A percentile compares a stretch with the other conserved stretches of the same genome.
Evolutionary conservation across 306 rosid genomes (phyloP).

Genomic region (Carpinus viminea): DNA sequence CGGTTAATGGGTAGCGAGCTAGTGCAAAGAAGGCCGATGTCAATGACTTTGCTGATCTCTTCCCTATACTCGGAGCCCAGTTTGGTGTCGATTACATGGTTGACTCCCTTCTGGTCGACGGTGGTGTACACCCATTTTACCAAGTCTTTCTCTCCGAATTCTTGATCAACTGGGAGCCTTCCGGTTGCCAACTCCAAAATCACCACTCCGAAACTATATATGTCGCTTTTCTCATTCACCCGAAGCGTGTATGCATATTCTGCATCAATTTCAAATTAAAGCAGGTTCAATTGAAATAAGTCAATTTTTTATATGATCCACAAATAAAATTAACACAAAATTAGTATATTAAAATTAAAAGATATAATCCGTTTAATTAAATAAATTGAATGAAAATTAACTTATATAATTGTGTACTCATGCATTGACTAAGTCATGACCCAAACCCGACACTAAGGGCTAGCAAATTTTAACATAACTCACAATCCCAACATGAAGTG

Average conservation of each 20-base stretch:
- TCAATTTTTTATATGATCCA: no score
- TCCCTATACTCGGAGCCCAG: constrained; percentile 44
- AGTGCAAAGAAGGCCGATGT: constrained; percentile 59
- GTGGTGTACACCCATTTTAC: constrained; percentile 62
- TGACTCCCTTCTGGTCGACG: constrained; percentile 46
- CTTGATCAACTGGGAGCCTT: constrained; percentile 57
- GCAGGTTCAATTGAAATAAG: neutral
- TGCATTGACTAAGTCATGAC: no score
- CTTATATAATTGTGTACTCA: no score
- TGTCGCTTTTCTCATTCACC: constrained; percentile 85
- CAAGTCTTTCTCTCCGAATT: constrained; percentile 58
- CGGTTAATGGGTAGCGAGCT: constrained; percentile 59
- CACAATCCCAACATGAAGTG: no score
- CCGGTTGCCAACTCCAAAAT: constrained; percentile 80
- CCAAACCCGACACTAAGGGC: no score
- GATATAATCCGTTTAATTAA: no score
- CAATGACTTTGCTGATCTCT: constrained; percentile 54
- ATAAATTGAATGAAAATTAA: no score
- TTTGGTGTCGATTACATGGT: constrained; percentile 52
- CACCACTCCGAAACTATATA: constrained; percentile 79
- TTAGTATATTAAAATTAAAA: no score
- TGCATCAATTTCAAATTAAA: constrained; percentile 34
- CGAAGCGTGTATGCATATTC: constrained; percentile 77
- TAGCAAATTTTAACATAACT: no score
- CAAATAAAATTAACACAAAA: no score